These are phyloP conservation scores for Didymellaceae sp. DNA, from an alignment of 2,329 filamentous ascomycete genomes.

Conservation along the genomic window DNA sequence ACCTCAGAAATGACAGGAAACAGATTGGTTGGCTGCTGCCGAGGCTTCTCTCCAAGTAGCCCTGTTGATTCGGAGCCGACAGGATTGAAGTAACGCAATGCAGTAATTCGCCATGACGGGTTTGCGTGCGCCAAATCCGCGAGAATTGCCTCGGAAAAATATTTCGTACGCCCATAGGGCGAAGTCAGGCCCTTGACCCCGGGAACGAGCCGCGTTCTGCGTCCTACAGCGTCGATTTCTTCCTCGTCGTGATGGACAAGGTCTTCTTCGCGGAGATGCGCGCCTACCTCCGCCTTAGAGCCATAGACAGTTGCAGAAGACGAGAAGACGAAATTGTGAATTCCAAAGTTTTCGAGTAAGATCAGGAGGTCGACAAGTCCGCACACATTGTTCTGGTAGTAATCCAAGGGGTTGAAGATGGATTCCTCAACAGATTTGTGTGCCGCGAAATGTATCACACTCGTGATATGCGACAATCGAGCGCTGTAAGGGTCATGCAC, in stretches of 20 bases:
- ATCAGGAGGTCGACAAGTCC: not conserved
- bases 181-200: constrained; percentile 51
- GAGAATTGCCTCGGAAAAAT: constrained; percentile 69
- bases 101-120: constrained; percentile 63
- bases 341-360: not conserved
- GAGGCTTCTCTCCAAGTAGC: constrained; percentile 68
- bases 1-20: constrained; percentile 70
- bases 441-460: not conserved
- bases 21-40: constrained; percentile 67
- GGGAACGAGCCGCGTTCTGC: not conserved
- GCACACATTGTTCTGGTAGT: not conserved
- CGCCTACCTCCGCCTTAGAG: not conserved
- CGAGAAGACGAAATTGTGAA: not conserved
- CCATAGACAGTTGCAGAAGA: not conserved
- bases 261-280: not conserved
- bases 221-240: not conserved
- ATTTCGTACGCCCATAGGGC: constrained; percentile 68
- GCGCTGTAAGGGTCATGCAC: not conserved
- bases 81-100: constrained; percentile 67
- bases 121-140: constrained; percentile 65
- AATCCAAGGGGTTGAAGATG: not conserved
- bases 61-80: constrained; percentile 70
- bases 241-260: not conserved
- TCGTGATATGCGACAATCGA: not conserved
- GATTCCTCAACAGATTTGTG: not conserved